phyloP scores from a whole-genome alignment of 2,329 filamentous ascomycete genomes.

The Akanthomyces lecanii region DNA sequence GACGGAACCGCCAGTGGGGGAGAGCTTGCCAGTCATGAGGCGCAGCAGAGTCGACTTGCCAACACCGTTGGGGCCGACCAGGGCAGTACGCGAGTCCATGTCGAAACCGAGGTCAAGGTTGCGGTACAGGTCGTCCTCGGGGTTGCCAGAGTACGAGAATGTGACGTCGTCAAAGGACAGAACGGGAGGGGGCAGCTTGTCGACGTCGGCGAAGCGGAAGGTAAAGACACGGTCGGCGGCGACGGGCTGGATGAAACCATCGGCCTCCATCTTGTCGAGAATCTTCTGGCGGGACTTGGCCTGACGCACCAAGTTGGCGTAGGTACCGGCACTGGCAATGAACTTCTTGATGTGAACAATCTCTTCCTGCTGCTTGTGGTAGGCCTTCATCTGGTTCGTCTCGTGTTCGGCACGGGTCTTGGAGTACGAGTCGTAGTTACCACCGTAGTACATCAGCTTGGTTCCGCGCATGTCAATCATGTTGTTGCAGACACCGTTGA shows the following conservation, averaged over 20 bases:
- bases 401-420: constrained; percentile 95
- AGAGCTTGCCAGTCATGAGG: constrained; percentile 94
- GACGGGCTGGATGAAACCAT: constrained; percentile 95
- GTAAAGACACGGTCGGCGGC: constrained; percentile 82
- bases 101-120: constrained; percentile 97
- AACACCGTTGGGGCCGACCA: constrained; percentile 98
- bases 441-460: constrained; percentile 93
- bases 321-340: constrained; percentile 98
- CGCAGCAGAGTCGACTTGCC: constrained; percentile 95
- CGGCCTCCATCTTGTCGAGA: constrained; percentile 99
- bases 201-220: constrained; percentile 97
- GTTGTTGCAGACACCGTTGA: constrained; percentile 96
- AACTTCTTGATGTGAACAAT: constrained; percentile 99
- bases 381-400: constrained; percentile 98
- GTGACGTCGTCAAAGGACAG: constrained; percentile 95
- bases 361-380: constrained; percentile 98
- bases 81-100: constrained; percentile 96
- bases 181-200: constrained; percentile 97
- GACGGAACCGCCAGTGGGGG: constrained; percentile 75
- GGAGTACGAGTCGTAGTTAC: constrained; percentile 98
- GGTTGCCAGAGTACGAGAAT: constrained; percentile 92
- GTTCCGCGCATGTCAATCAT: constrained; percentile 98
- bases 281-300: constrained; percentile 99
- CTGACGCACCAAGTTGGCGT: constrained; percentile 97
- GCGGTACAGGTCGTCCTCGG: constrained; percentile 90